Evolutionary conservation across 2,329 filamentous ascomycete species (phyloP), one percentile per base, ranked within the genome.

Genomic region (Saccharata proteae): DNA sequence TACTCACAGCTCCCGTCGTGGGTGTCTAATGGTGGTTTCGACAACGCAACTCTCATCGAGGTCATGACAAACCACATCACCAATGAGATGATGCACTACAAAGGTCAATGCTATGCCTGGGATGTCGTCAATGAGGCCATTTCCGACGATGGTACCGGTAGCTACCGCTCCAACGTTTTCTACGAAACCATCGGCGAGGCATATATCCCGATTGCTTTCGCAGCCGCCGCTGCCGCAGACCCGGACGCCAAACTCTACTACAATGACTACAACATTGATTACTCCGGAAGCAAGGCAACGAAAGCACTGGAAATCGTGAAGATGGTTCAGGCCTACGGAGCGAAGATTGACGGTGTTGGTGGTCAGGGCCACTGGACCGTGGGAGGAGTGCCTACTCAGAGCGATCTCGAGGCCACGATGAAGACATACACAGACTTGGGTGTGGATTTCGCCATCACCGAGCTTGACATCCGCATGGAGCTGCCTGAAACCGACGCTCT

Each of bases 121-220:
- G 74, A 79, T 34, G 74, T 79, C 0, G 64, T 77, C 15, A 79
- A 79, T 48, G 74, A 79, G 56, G 68, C 65, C 4, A 59, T 74
- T 12, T 54, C 61, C 2, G 59, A 58, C 23, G 62, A 67, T 35
- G 73, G 77, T 13, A 64, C 69, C 40, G 71, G 69, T 10, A 62
- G 58, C 6, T 69, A 59, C 52, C 59, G 71, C 34, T 43, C 58
- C 35, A 60, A 52, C 34, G 61, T 74, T 38, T 78, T 73, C 53
- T 64, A 35, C 34, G 30, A 33, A 10, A 36, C 34, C 34, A 36
- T 36, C 16, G 30, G 34, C 30, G 29, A 32, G 16, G 34, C 30
- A 8, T 79, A 68, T 52, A 63, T 78, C 34, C 57, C 64, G 8
- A 57, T 72, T 24, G 69, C 73, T 2, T 77, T 77, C 56, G 49